Base-by-base conservation (phyloP, 208 protist genomes). In the Trypanosoma platydactyli region DNA sequence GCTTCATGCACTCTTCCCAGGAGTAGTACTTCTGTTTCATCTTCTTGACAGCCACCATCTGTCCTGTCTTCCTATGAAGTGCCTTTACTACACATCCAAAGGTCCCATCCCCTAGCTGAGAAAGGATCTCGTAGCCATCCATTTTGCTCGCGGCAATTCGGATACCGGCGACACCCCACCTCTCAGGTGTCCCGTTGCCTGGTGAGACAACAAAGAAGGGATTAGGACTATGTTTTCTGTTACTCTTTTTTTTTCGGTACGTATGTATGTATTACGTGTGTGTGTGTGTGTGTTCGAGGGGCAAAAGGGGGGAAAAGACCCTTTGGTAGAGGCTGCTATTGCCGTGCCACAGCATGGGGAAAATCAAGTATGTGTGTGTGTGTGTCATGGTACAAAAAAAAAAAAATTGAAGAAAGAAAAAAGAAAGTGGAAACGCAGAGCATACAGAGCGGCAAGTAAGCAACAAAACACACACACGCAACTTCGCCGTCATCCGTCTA, bases 1-100 rank as follows among this genome's bases (percentile, higher is more conserved):
- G 80, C 63, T 96, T 85, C 29, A 98, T 68, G 76, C 97, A 99
- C 68, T 99, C 98, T 18, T 99, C 92, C 96, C 96, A 99, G 12
- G 87, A 92, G 74, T 96, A 98, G 69, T 95, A 99, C 77, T 97
- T 98, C 75, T 95, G 89, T 76, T 99, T 99, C 97, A 99, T 99
- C 67, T 97, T 97, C 76, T 99, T 99, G 35, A 99, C 98, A 20
- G 98, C 98, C 4, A 99, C 97, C 5, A 98, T 63, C 63, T 99
- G 95, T 9, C 88, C 88, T 0, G 80, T 98, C 33, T 93, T 76
- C 29, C 88, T 95, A 73, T 95, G 87, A 11, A 94, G 67, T 24
- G 93, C 97, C 73, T 97, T 97, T 3, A 91, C 73, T 16, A 99
- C 98, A 30, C 86, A 88, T 29, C 98, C 98, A 71, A 98, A 99